Base-by-base conservation (phyloP, 345 rosid species). In the Passiflora organensis region DNA sequence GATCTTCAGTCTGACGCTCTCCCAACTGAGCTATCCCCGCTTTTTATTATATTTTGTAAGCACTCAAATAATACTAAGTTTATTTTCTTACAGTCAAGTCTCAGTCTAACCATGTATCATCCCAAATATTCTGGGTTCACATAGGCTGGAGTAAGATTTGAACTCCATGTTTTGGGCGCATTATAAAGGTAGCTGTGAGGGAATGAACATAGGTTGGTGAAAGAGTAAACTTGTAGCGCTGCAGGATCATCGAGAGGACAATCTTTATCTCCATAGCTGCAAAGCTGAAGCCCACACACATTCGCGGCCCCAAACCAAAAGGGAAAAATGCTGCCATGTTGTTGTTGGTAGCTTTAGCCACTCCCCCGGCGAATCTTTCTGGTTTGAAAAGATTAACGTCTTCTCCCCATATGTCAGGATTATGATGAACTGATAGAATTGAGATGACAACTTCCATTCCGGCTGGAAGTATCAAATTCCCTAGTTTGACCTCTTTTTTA, bases 1-100 rank as follows among this genome's bases (percentile, higher is more conserved):
- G 91, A 89, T 89, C 95, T 85, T 89, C 95, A 89, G 91, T 83
- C 95, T 84, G 87, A 87, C 80, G 93, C 95, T 84, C 87, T 82
- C 96, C 93, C 96, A 82, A 84, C 89, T 84, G 87, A 84, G 89
- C 95, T 87, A 84, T 78, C 89, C 87, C 89, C 89, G 81, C 91
- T 51, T 22, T n/a, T n/a, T n/a, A n/a, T n/a, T n/a, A n/a, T n/a
- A n/a, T n/a, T n/a, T n/a, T n/a, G n/a, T n/a, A n/a, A n/a, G n/a
- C n/a, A n/a, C n/a, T n/a, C n/a, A n/a, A n/a, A n/a, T n/a, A n/a
- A n/a, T n/a, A n/a, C n/a, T n/a, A n/a, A n/a, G n/a, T n/a, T n/a
- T n/a, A n/a, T n/a, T n/a, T n/a, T n/a, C n/a, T n/a, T n/a, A n/a
- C n/a, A n/a, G n/a, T n/a, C n/a, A n/a, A n/a, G n/a, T n/a, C n/a